Evolutionary conservation across 2,329 filamentous ascomycete species (phyloP).

Genomic region (Fusarium sublunatum): DNA sequence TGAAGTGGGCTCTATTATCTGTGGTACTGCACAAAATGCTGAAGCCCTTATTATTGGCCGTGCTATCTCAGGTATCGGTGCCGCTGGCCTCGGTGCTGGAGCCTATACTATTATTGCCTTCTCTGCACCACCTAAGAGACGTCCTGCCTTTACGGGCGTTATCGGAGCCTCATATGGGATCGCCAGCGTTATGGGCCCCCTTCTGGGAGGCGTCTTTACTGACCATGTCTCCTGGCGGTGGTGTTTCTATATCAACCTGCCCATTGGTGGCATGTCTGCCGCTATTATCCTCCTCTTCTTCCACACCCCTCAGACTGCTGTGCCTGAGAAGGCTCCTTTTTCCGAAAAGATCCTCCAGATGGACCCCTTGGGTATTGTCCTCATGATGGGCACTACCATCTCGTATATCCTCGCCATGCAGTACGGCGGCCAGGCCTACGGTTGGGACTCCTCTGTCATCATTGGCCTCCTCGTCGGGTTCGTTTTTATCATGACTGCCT

Average conservation of each 20-base stretch:
- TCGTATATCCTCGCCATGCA: conserved; percentile 61
- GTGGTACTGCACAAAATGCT: conserved; percentile 58
- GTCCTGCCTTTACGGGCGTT: conserved; percentile 54
- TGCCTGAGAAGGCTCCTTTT: conserved; percentile 52
- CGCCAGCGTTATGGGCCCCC: conserved; percentile 52
- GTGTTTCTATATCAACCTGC: conserved; percentile 56
- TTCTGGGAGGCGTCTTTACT: conserved; percentile 54
- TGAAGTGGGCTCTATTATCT: conserved; percentile 65
- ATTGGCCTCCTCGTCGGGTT: conserved; percentile 58
- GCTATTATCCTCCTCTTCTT: conserved; percentile 56
- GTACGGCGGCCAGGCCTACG: conserved; percentile 58
- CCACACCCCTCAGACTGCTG: conserved; percentile 54
- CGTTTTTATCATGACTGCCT: conserved; percentile 49
- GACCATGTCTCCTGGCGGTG: conserved; percentile 54
- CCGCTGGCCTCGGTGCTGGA: conserved; percentile 62
- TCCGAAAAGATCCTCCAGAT: conserved; percentile 61
- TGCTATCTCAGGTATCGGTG: conserved; percentile 60
- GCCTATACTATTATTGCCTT: conserved; percentile 63
- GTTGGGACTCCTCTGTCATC: conserved; percentile 56
- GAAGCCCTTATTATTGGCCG: conserved; percentile 63
- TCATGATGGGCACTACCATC: conserved; percentile 59
- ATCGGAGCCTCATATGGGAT: conserved; percentile 53
- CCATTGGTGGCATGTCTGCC: conserved; percentile 51
- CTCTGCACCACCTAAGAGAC: conserved; percentile 50
- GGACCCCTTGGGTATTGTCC: conserved; percentile 58